Evolutionary conservation across 2,329 filamentous ascomycete species (phyloP).

Genomic region (Fusarium succisae): DNA sequence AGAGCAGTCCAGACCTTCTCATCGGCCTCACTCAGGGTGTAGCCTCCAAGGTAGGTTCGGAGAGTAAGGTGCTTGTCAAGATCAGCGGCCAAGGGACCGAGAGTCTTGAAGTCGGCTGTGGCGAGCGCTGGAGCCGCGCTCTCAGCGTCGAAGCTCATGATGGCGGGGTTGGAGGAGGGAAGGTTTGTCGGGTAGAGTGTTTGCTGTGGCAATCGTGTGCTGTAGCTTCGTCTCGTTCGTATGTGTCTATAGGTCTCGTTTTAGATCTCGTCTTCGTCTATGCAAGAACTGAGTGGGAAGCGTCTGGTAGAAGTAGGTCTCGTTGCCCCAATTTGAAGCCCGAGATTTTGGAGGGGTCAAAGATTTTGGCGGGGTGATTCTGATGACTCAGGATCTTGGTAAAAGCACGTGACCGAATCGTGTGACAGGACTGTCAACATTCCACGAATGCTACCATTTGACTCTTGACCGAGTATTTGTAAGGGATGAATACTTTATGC

Average conservation of each 20-base stretch:
- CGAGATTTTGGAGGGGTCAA: constrained; percentile 40
- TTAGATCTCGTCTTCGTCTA: neutral
- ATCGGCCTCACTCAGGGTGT: constrained; percentile 80
- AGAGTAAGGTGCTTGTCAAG: constrained; percentile 90
- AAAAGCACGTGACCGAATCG: constrained; percentile 25
- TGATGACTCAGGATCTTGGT: constrained; percentile 36
- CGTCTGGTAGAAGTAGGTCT: constrained; percentile 28
- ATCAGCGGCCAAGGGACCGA: constrained; percentile 77
- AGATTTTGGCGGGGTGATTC: constrained; percentile 40
- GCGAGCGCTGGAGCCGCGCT: constrained; percentile 39
- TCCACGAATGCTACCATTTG: constrained; percentile 11
- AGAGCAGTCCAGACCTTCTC: constrained; percentile 85
- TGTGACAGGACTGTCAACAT: neutral
- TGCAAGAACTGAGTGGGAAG: constrained; percentile 19
- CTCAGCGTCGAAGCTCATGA: constrained; percentile 43
- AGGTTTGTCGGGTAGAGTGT: neutral
- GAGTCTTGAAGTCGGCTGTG: constrained; percentile 75
- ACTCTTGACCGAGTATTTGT: neutral
- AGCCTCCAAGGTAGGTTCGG: constrained; percentile 85
- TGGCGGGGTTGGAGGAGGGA: constrained; percentile 14
- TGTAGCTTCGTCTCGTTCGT: neutral
- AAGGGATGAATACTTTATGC: neutral
- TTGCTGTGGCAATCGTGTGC: neutral
- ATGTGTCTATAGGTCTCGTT: neutral
- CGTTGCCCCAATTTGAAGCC: constrained; percentile 26